phyloP scores from a whole-genome alignment of 306 rosid genomes.

The Medicago lupulina region DNA sequence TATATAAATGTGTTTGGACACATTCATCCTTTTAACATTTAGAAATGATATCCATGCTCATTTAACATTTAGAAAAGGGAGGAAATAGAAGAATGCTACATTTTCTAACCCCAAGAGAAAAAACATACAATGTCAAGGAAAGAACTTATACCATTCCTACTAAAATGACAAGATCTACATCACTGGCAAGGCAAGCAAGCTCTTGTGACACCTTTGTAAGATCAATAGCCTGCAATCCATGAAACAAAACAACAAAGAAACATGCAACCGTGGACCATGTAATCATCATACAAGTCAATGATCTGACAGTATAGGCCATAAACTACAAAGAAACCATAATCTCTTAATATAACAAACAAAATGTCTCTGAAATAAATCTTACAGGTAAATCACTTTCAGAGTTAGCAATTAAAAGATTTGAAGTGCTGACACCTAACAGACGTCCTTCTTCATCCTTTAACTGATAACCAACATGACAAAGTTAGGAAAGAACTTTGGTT shows the following conservation, averaged over 20 bases:
- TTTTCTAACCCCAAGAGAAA: neutral
- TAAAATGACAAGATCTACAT: constrained; percentile 79
- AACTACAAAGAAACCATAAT: neutral
- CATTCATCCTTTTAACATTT: no score
- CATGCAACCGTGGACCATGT: neutral
- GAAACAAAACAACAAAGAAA: constrained; percentile 37
- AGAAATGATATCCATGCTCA: no score
- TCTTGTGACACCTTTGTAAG: constrained; percentile 80
- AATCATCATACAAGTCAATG: constrained; percentile 19
- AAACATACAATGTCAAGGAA: constrained; percentile 18
- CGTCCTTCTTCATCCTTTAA: constrained; percentile 72
- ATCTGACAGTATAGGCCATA: neutral
- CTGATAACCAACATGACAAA: constrained; percentile 53
- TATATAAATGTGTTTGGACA: no score
- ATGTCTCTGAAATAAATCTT: constrained; percentile 40
- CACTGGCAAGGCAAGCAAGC: constrained; percentile 70
- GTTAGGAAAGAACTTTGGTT: constrained; percentile 36
- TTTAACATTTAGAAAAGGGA: no score
- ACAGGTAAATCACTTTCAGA: constrained; percentile 96
- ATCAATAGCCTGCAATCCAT: constrained; percentile 71
- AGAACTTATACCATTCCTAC: constrained; percentile 89
- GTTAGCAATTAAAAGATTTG: constrained; percentile 77
- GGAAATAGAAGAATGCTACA: no score
- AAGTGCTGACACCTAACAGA: constrained; percentile 75
- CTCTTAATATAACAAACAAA: neutral